Evolutionary conservation across 176 grass and related monocot species (phyloP).

Genomic region (Calamus simplicifolius): DNA sequence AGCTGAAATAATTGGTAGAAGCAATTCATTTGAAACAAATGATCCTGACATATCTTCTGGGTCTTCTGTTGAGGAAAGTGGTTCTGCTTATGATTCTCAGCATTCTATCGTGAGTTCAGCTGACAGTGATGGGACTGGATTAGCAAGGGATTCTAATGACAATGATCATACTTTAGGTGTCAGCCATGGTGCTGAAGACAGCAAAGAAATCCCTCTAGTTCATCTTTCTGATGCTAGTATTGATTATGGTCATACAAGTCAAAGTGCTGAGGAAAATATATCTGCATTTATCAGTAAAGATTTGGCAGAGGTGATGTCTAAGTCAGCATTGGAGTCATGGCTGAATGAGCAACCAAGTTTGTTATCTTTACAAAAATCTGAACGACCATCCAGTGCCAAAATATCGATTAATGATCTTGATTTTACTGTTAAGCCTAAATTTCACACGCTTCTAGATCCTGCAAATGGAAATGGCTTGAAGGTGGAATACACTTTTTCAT

Average conservation of each 20-base stretch:
- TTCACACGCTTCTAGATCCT: conserved; percentile 59
- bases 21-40: conserved; percentile 27
- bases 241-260: conserved; percentile 37
- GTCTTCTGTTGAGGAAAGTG: conserved; percentile 54
- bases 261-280: conserved; percentile 49
- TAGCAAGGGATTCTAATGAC: conserved; percentile 24
- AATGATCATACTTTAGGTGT: conserved; percentile 1
- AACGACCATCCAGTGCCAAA: conserved; percentile 42
- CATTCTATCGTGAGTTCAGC: conserved; percentile 34
- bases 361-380: conserved; percentile 25
- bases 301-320: conserved; percentile 84
- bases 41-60: conserved; percentile 46
- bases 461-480: conserved; percentile 51
- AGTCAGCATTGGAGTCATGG: conserved; percentile 78
- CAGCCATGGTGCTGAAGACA: conserved; percentile 27
- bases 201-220: conserved; percentile 39
- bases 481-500: conserved; percentile 78
- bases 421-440: conserved; percentile 64
- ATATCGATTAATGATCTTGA: conserved; percentile 68
- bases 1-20: conserved; percentile 8
- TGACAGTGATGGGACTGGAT: conserved; percentile 27
- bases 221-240: conserved; percentile 42
- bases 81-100: conserved; percentile 70
- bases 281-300: conserved; percentile 60
- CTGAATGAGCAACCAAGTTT: conserved; percentile 62